Evolutionary conservation across 495 filamentous ascomycete species (phyloP), one percentile per base, ranked within the genome.

Genomic region (Podospora appendiculata): DNA sequence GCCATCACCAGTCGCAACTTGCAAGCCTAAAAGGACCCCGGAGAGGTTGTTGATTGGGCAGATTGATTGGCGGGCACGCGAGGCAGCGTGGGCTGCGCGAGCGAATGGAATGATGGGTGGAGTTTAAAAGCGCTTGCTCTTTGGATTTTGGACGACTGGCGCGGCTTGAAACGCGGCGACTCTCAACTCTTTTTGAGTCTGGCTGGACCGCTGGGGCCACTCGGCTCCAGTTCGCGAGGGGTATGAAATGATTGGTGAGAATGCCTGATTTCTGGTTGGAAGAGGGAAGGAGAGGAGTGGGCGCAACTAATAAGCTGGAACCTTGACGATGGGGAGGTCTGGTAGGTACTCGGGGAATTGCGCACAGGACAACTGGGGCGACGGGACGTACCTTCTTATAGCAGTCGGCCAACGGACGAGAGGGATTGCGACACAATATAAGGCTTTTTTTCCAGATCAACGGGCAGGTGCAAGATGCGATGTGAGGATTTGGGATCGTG

Each of bases 211-310:
- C 25, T 25, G 25, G 64, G 54, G 64, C 66, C 66, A 69, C 66
- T 67, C 64, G 65, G 66, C 64, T 62, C 65, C 50, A 55, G 60
- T 56, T 25, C 55, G 38, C 52, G 51, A 59, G 59, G 47, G 63
- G 64, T 60, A 65, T 65, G 54, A 65, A 64, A 69, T 68, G 63
- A 69, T 67, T 65, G 66, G 64, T 60, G 65, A 65, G 58, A 67
- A 45, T 56, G 48, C 45, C 17, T 25, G 25, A 25, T 25, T 25
- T n/a, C 19, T 45, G 43, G 43, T 8, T 32, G 6, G 19, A 32
- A 36, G 48, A 41, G 25, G 47, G 25, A 49, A 38, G 10, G 38
- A 39, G 38, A 52, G 46, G 45, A 19, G 45, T 25, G 38, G 51
- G 48, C 32, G 41, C 47, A 45, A 25, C 25, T 25, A 25, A 25